A percentile compares a stretch with the other conserved stretches of the same genome.
Conservation (phyloP, 176 grass and related monocot genomes). For the Guadua angustifolia region DNA sequence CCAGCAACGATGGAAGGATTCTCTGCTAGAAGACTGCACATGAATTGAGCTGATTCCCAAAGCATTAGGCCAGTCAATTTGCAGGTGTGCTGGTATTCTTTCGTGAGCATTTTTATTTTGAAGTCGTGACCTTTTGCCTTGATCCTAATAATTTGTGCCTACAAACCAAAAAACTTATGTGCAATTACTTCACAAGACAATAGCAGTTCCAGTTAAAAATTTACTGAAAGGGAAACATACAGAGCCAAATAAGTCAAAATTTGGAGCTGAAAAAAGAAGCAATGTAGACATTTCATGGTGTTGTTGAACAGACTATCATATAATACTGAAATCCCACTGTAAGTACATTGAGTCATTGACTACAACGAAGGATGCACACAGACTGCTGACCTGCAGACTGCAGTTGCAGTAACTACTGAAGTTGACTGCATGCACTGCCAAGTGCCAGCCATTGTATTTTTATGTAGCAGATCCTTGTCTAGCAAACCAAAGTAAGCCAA, state of each 20-base stretch:
- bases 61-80: constrained; percentile 89
- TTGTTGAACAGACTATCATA: not conserved
- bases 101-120: constrained; percentile 73
- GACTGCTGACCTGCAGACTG: not conserved
- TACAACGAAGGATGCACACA: not conserved
- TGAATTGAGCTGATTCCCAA: constrained; percentile 89
- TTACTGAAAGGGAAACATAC: not conserved
- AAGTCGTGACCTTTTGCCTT: constrained; percentile 64
- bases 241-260: not conserved
- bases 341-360: constrained; percentile 23
- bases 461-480: not conserved
- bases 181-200: constrained; percentile 22
- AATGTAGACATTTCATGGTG: not conserved
- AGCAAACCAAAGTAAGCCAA: constrained; percentile 1
- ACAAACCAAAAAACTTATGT: constrained; percentile 30
- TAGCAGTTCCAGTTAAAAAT: not conserved
- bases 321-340: not conserved
- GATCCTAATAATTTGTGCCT: constrained; percentile 59
- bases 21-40: constrained; percentile 78
- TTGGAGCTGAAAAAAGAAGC: not conserved
- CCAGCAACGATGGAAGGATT: constrained; percentile 74
- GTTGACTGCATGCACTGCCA: constrained; percentile 4
- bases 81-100: constrained; percentile 93
- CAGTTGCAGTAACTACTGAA: constrained; percentile 17
- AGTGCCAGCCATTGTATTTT: not conserved